Evolutionary conservation across 2,329 filamentous ascomycete genomes (phyloP), one percentile per base, ranked within the genome.

Genomic region (Aschersonia sp.): DNA sequence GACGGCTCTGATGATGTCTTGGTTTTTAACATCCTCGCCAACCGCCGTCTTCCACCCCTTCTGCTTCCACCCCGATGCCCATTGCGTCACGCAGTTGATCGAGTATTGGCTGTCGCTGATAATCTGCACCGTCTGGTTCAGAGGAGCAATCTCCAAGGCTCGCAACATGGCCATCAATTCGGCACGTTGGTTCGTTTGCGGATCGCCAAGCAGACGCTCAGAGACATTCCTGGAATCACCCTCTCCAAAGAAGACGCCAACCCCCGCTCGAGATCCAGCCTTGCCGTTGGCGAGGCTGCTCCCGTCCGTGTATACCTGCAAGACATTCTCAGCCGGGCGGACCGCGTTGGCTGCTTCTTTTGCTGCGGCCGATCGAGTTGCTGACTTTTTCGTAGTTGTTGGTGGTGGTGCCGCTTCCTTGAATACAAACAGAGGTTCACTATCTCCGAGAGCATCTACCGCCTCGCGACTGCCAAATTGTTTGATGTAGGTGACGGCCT

Each of bases 111-210:
- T 92, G 66, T 98, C 92, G n/a, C 82, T 89, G 60, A 82, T 76
- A 54, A 98, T 94, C 49, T 81, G 75, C 9, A 94, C 75, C 51
- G 80, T 72, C 49, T 84, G 75, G 50, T 82, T 72, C 12, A 76
- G 66, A 1, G 85, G 82, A 2, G 82, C 80, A 44, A 83, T 77
- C 58, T 96, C 80, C 29, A 97, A 72, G 1, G 89, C 89, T 49
- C 89, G 84, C 31, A 86, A 71, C 52, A 97, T 84, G 5, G 89
- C 92, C 30, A 85, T 89, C 50, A 98, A 72, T 67, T 98, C 92
- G n/a, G 91, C 92, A 3, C 92, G 85, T 63, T 97, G 88, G 61
- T 98, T 98, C 1, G 92, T 97, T 65, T 97, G 92, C 7, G 74
- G 72, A 12, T 74, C 70, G 46, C 88, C 88, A 46, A 73, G 66